Percentiles rank a stretch among this genome's conserved stretches.
Evolutionary conservation across 73 alveolate genomes (phyloP).

Genomic region (Blepharisma japonicum): DNA sequence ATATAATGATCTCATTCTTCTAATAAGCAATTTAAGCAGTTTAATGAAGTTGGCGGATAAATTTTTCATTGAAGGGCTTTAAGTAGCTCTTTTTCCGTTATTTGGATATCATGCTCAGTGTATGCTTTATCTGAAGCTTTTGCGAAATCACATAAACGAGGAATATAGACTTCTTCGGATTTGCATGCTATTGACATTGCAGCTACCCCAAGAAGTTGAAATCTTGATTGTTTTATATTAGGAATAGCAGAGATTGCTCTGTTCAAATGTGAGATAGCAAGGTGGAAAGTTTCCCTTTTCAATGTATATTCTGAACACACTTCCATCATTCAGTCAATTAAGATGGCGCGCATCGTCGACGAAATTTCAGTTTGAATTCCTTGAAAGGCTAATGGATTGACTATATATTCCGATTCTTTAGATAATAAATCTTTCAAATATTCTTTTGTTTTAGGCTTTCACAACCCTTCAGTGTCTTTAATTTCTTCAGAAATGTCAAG

Average conservation of each 20-base stretch:
- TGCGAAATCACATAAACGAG: conserved; percentile 54
- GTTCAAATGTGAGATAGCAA: conserved; percentile 69
- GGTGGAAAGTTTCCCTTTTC: conserved; percentile 80
- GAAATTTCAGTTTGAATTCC: not conserved
- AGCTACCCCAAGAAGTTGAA: conserved; percentile 82
- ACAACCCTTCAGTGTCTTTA: too few species aligned
- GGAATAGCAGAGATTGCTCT: conserved; percentile 58
- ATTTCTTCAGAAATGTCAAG: too few species aligned
- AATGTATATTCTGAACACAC: conserved; percentile 83
- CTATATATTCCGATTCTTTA: too few species aligned
- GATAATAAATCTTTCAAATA: too few species aligned
- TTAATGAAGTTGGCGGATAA: conserved; percentile 39
- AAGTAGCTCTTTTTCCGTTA: conserved; percentile 35
- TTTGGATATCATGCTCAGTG: conserved; percentile 38
- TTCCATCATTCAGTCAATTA: conserved; percentile 93
- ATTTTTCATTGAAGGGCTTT: conserved; percentile 30
- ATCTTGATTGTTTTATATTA: conserved; percentile 53
- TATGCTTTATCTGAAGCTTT: conserved; percentile 64
- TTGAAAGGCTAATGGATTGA: too few species aligned
- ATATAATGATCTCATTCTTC: conserved; percentile 38
- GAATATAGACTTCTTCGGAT: conserved; percentile 76
- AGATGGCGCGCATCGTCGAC: conserved; percentile 76
- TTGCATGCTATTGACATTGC: conserved; percentile 80
- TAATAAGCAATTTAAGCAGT: conserved; percentile 37
- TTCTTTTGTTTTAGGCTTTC: too few species aligned